phyloP scores from a whole-genome alignment of 1,284 basidiomycete species.

The Tilletia indica region DNA sequence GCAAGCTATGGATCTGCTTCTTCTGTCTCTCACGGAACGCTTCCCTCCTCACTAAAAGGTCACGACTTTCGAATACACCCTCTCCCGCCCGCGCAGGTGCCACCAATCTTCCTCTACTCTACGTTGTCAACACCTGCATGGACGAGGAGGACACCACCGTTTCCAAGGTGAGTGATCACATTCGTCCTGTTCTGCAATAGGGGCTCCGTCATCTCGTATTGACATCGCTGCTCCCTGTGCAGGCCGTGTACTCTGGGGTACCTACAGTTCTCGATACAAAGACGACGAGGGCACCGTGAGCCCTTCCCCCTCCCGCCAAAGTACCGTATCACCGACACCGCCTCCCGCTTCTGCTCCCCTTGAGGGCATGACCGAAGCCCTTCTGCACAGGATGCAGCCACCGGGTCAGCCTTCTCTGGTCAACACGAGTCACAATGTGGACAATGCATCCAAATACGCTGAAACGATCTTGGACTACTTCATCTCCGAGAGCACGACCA shows the following conservation, averaged over 20 bases:
- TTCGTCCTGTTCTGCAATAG: no score
- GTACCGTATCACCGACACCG: conserved; percentile 82
- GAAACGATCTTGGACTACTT: conserved; percentile 99
- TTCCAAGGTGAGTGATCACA: conserved; percentile 20
- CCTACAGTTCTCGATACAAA: conserved; percentile 58
- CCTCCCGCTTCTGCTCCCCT: conserved; percentile 63
- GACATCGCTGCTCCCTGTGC: neutral
- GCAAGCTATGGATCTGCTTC: conserved; percentile 98
- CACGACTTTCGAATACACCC: conserved; percentile 98
- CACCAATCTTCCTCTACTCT: conserved; percentile 94
- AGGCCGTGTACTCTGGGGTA: conserved; percentile 58
- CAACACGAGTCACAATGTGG: conserved; percentile 11
- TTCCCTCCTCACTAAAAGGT: conserved; percentile 99
- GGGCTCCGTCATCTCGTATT: neutral
- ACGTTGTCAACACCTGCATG: conserved; percentile 94
- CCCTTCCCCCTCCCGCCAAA: conserved; percentile 77
- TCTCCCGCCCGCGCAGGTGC: conserved; percentile 86
- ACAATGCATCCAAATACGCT: conserved; percentile 64
- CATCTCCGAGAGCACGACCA: conserved; percentile 92
- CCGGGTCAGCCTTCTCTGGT: neutral
- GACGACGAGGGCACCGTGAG: conserved; percentile 65
- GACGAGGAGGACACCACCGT: conserved; percentile 68
- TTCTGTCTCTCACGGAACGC: conserved; percentile 96
- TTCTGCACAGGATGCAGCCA: conserved; percentile 6
- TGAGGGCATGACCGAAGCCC: conserved; percentile 31